phyloP scores from a whole-genome alignment of 495 filamentous ascomycete species.

The Elaphomyces granulatus region DNA sequence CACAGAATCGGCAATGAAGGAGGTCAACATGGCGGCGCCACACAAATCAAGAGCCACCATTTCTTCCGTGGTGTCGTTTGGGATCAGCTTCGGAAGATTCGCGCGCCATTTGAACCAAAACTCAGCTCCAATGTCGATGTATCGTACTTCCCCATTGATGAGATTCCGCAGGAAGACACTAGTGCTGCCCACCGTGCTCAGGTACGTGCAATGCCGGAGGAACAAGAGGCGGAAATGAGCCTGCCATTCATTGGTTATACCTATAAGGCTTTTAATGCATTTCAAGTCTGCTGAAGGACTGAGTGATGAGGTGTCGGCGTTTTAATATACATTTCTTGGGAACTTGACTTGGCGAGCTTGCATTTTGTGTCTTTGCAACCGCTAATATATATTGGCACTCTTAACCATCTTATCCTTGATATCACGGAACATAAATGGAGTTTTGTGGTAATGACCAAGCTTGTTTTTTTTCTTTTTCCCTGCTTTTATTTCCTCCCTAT shows the following conservation, averaged over 20 bases:
- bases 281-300: constrained; percentile 30
- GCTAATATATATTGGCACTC: too few species aligned
- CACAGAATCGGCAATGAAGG: constrained; percentile 55
- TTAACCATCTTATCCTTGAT: too few species aligned
- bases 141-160: constrained; percentile 97
- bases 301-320: too few species aligned
- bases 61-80: constrained; percentile 97
- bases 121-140: constrained; percentile 86
- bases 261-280: constrained; percentile 93
- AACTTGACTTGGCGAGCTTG: too few species aligned
- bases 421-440: too few species aligned
- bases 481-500: too few species aligned
- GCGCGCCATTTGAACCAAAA: constrained; percentile 89
- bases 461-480: too few species aligned
- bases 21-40: constrained; percentile 62
- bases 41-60: constrained; percentile 81
- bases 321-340: too few species aligned
- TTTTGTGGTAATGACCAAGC: too few species aligned
- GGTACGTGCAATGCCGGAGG: constrained; percentile 45
- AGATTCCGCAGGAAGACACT: constrained; percentile 88
- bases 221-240: constrained; percentile 69
- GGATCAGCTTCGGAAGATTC: constrained; percentile 77
- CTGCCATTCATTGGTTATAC: constrained; percentile 97
- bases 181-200: constrained; percentile 53
- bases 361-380: too few species aligned